Evolutionary conservation across 2,329 filamentous ascomycete species (phyloP).

Genomic region (Scedosporium minutisporum): DNA sequence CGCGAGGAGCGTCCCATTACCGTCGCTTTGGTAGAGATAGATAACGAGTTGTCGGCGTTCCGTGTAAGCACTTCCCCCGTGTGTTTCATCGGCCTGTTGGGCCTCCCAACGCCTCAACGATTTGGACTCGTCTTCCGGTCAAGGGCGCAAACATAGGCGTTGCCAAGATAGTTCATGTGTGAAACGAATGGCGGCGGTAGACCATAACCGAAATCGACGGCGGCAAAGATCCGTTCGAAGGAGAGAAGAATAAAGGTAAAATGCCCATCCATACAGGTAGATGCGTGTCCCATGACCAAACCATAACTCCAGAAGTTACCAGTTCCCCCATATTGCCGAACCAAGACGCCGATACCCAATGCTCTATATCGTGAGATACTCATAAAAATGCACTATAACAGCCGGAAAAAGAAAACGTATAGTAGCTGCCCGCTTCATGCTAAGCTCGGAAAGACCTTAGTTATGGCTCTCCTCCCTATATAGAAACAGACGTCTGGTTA

Average conservation of each 20-base stretch:
- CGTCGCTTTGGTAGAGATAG: too few relatives aligned
- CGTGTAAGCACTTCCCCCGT: too few relatives aligned
- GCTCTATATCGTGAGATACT: conserved; percentile 5
- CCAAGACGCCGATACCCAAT: conserved; percentile 6
- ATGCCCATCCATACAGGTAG: neutral
- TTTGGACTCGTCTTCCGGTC: too few relatives aligned
- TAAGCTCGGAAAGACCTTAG: conserved; percentile 34
- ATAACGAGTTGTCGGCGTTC: too few relatives aligned
- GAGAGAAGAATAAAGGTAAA: neutral
- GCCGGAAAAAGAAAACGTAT: neutral
- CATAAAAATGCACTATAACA: neutral
- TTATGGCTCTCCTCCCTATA: conserved; percentile 31
- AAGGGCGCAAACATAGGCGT: too few relatives aligned
- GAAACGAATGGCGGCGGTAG: too few relatives aligned
- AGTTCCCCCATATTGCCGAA: neutral
- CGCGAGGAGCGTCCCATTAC: too few relatives aligned
- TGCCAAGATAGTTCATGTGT: too few relatives aligned
- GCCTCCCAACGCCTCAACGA: too few relatives aligned
- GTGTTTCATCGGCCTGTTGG: too few relatives aligned
- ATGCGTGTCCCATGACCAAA: neutral
- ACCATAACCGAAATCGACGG: too few relatives aligned
- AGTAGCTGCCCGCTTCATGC: conserved; percentile 8
- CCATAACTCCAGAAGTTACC: neutral
- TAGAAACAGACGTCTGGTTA: neutral
- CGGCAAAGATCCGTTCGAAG: neutral